A percentile compares a stretch with the other conserved stretches of the same genome.
Evolutionary conservation across 352 stramenopile genomes (phyloP).

Genomic region (Bremia lactucae): DNA sequence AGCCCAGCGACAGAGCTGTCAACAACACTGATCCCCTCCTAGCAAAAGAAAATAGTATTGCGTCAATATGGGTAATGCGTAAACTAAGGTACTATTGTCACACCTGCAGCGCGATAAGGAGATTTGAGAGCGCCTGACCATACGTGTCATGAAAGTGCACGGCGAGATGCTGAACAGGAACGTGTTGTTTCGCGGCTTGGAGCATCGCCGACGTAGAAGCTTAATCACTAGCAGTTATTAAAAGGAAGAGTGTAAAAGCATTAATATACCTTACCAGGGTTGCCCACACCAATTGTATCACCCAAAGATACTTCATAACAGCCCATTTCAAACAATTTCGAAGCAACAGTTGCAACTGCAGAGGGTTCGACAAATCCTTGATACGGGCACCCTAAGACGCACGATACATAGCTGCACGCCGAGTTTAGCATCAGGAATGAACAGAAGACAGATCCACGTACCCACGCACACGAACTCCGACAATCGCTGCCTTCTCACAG

Average conservation of each 20-base stretch:
- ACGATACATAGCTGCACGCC: slow-evolving; percentile 87
- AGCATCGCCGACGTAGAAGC: slow-evolving; percentile 80
- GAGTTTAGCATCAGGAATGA: background rate
- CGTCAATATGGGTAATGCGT: slow-evolving; percentile 1
- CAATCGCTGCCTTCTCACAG: slow-evolving; percentile 61
- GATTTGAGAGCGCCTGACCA: slow-evolving; percentile 93
- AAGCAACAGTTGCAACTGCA: slow-evolving; percentile 73
- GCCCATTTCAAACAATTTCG: slow-evolving; percentile 87
- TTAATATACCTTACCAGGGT: slow-evolving; percentile 39
- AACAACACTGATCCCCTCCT: slow-evolving; percentile 88
- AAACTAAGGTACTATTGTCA: background rate
- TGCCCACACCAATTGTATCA: slow-evolving; percentile 91
- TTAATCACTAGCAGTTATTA: slow-evolving; percentile 10
- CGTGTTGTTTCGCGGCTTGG: slow-evolving; percentile 53
- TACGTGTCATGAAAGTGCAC: slow-evolving; percentile 98
- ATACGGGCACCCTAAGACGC: slow-evolving; percentile 94
- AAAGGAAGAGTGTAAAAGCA: background rate
- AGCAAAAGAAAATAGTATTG: too few relatives aligned
- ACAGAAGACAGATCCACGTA: slow-evolving; percentile 13
- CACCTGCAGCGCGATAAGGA: slow-evolving; percentile 85
- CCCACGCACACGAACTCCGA: slow-evolving; percentile 85
- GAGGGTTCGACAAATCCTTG: slow-evolving; percentile 81
- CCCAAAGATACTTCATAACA: slow-evolving; percentile 93
- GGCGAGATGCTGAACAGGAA: slow-evolving; percentile 82
- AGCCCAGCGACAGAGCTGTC: slow-evolving; percentile 94